Evolutionary conservation across 768 basidiomycete genomes (phyloP).

Genomic region (Leucocoprinus leucothites): DNA sequence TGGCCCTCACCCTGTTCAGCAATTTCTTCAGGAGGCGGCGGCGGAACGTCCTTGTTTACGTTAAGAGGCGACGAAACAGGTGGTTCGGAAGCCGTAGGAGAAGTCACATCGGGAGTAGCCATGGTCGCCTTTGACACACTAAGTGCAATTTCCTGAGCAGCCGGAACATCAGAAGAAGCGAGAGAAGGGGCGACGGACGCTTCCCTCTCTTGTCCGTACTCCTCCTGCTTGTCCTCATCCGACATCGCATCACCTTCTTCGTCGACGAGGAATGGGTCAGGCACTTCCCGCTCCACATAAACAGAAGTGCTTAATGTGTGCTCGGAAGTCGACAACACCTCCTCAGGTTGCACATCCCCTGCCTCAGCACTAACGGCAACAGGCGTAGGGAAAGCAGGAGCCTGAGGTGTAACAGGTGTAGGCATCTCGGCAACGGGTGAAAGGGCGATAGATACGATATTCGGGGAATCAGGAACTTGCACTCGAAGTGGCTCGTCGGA

Average conservation of each 20-base stretch:
- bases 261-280: constrained; percentile 63
- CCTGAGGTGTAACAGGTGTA: not conserved
- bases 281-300: constrained; percentile 44
- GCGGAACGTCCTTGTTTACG: constrained; percentile 55
- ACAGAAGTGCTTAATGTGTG: constrained; percentile 15
- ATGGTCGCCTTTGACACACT: constrained; percentile 19
- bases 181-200: constrained; percentile 28
- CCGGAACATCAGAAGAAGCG: constrained; percentile 28
- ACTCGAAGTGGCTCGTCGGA: not conserved
- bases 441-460: not conserved
- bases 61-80: constrained; percentile 26
- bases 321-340: not conserved
- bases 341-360: not conserved
- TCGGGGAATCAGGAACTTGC: not conserved
- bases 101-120: constrained; percentile 19
- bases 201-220: constrained; percentile 11
- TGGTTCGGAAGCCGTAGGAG: constrained; percentile 19
- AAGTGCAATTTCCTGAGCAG: constrained; percentile 41
- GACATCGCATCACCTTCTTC: constrained; percentile 43
- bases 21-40: constrained; percentile 25
- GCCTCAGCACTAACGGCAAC: not conserved
- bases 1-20: constrained; percentile 12
- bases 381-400: not conserved
- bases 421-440: constrained; percentile 8
- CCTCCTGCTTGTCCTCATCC: constrained; percentile 31